Evolutionary conservation across 768 basidiomycete genomes (phyloP).

Genomic region (Termitomyces sp.): DNA sequence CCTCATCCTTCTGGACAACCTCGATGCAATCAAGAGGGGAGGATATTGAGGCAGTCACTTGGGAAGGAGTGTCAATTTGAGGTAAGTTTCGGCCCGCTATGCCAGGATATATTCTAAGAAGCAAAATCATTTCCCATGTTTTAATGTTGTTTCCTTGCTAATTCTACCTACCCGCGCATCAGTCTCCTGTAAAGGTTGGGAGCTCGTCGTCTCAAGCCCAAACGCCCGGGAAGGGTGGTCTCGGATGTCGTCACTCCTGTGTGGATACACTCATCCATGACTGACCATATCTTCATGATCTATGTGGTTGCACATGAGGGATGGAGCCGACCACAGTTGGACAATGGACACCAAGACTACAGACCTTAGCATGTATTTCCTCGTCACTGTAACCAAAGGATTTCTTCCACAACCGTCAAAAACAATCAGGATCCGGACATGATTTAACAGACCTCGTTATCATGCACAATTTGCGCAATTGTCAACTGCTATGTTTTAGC

Average conservation of each 20-base stretch:
- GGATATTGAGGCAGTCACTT: slow-evolving; percentile 17
- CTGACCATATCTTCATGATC: slow-evolving; percentile 78
- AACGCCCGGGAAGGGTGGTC: slow-evolving; percentile 78
- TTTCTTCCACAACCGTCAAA: slow-evolving; percentile 22
- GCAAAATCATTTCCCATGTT: not conserved
- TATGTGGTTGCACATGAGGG: slow-evolving; percentile 14
- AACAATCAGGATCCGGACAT: not conserved
- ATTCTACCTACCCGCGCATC: slow-evolving; percentile 68
- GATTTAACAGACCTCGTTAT: slow-evolving; percentile 61
- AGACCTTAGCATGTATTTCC: slow-evolving; percentile 70
- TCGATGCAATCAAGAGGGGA: slow-evolving; percentile 16
- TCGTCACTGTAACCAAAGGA: slow-evolving; percentile 72
- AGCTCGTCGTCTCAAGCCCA: slow-evolving; percentile 75
- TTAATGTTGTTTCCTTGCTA: not conserved
- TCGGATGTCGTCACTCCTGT: slow-evolving; percentile 80
- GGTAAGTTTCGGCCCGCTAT: slow-evolving; percentile 29
- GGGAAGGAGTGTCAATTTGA: slow-evolving; percentile 25
- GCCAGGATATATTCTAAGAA: slow-evolving; percentile 37
- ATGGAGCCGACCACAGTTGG: not conserved
- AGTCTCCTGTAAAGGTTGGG: slow-evolving; percentile 86
- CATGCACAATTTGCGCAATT: slow-evolving; percentile 90
- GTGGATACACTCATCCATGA: slow-evolving; percentile 91
- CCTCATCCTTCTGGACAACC: slow-evolving; percentile 2
- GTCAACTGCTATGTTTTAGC: slow-evolving; percentile 55
- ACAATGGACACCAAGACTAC: slow-evolving; percentile 2